A percentile compares a stretch with the other conserved stretches of the same genome.
Evolutionary conservation across 805 yeast genomes (phyloP).

Genomic region (Millerozyma miso): DNA sequence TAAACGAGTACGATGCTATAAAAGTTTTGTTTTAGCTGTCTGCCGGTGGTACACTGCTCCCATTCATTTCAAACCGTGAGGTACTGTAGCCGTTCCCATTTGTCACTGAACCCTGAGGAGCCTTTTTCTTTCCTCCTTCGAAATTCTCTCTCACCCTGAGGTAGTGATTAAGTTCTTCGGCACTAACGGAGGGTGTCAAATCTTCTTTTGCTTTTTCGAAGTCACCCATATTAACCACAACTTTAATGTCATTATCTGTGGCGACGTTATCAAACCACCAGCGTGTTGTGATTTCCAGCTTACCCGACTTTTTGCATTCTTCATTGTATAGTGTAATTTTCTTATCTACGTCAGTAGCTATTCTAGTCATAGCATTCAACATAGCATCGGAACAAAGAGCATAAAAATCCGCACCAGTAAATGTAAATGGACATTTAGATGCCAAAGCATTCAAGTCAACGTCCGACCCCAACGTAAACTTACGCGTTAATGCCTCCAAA

Average conservation of each 20-base stretch:
- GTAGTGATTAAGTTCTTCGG: constrained; percentile 82
- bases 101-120: not conserved
- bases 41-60: too few species aligned
- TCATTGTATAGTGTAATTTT: constrained; percentile 54
- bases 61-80: too few species aligned
- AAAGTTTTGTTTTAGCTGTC: too few species aligned
- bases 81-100: not conserved
- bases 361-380: constrained; percentile 93
- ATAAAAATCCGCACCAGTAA: constrained; percentile 97
- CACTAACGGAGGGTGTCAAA: constrained; percentile 80
- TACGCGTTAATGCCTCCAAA: constrained; percentile 82
- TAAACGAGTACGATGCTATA: too few species aligned
- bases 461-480: constrained; percentile 57
- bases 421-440: constrained; percentile 75
- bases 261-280: constrained; percentile 92
- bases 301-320: constrained; percentile 21
- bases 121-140: constrained; percentile 49
- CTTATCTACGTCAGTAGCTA: constrained; percentile 69
- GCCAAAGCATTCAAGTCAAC: constrained; percentile 63
- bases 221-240: constrained; percentile 65
- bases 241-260: constrained; percentile 59
- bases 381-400: constrained; percentile 94
- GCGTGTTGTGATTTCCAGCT: constrained; percentile 54
- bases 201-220: constrained; percentile 71
- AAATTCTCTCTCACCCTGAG: constrained; percentile 72